Evolutionary conservation across 169 alveolate genomes (phyloP).

Genomic region (Babesia microti): DNA sequence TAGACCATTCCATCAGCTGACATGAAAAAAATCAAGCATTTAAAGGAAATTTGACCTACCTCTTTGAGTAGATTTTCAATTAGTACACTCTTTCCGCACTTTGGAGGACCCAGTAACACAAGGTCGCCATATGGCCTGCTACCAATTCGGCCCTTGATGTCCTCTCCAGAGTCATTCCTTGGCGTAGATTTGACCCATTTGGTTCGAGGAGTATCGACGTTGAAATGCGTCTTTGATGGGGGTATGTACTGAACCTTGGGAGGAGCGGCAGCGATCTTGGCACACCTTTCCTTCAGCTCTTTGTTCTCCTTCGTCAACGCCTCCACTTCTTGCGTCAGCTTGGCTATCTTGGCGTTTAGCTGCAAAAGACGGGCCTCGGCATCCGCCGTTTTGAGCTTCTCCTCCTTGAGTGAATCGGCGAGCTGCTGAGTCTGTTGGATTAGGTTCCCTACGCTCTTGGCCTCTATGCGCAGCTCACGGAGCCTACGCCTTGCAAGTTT

Average conservation of each 20-base stretch:
- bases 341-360: conserved; percentile 55
- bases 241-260: conserved; percentile 14
- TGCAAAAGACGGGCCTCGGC: conserved; percentile 55
- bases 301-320: conserved; percentile 43
- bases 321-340: conserved; percentile 35
- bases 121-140: conserved; percentile 20
- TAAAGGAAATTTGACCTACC: too few species aligned
- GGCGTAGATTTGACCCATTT: too few species aligned
- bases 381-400: conserved; percentile 52
- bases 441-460: conserved; percentile 54
- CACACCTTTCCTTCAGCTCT: conserved; percentile 17
- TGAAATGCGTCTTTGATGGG: conserved; percentile 26
- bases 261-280: conserved; percentile 5
- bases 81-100: conserved; percentile 43
- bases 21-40: too few species aligned
- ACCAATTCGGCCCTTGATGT: neutral
- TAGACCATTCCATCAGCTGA: too few species aligned
- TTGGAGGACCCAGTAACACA: conserved; percentile 38
- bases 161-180: too few species aligned
- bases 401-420: conserved; percentile 55
- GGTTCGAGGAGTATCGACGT: conserved; percentile 37
- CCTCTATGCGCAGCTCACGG: conserved; percentile 61
- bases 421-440: conserved; percentile 44
- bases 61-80: too few species aligned
- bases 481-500: conserved; percentile 61